Evolutionary conservation across 108 stramenopile species (phyloP).

Genomic region (Asterionellopsis glacialis): DNA sequence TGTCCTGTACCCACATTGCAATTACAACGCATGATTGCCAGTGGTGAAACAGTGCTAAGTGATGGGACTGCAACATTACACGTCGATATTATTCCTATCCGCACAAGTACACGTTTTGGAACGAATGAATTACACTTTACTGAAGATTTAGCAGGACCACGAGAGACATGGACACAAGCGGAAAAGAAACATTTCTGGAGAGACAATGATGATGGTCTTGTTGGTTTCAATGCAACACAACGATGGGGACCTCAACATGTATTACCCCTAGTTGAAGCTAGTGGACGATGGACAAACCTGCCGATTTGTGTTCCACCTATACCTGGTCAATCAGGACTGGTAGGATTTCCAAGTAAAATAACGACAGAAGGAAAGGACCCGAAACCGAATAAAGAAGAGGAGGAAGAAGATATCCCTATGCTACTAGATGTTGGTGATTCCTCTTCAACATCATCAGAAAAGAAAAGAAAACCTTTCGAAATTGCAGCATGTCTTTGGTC

Average conservation of each 20-base stretch:
- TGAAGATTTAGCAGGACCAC: conserved; percentile 1
- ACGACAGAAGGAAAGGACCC: too few species aligned
- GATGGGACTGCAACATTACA: conserved; percentile 26
- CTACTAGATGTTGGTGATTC: too few species aligned
- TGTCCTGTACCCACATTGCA: conserved; percentile 52
- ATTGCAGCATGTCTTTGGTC: conserved; percentile 72
- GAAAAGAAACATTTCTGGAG: background rate
- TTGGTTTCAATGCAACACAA: conserved; percentile 37
- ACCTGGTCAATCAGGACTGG: too few species aligned
- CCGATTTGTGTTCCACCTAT: conserved; percentile 53
- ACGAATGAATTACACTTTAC: conserved; percentile 15
- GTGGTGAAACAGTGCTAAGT: background rate
- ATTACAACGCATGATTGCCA: conserved; percentile 40
- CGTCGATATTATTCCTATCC: conserved; percentile 70
- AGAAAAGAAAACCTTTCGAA: conserved; percentile 37
- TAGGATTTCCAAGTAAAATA: too few species aligned
- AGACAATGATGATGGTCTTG: background rate
- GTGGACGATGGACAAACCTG: conserved; percentile 75
- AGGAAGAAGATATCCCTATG: background rate
- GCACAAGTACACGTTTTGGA: conserved; percentile 46
- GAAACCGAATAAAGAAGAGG: conserved; percentile 28
- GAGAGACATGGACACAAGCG: background rate
- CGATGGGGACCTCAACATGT: conserved; percentile 48
- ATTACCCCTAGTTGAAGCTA: conserved; percentile 58
- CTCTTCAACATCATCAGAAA: background rate